Conservation (phyloP, 2,329 filamentous ascomycete species). For the Cladosporium sp. region DNA sequence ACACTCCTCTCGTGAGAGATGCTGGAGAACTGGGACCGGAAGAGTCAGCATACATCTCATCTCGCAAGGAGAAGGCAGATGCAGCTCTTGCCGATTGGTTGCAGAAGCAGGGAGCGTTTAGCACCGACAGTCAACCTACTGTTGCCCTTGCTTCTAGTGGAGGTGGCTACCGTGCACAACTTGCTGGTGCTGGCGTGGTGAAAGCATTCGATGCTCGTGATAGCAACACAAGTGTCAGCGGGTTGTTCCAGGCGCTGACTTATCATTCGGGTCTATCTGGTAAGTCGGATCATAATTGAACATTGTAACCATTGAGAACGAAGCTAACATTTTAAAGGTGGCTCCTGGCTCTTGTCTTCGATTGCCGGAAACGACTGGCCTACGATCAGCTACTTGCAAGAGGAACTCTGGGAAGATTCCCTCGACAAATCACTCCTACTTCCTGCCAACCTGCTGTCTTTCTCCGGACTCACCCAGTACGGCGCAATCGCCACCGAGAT, state of each 20-base stretch:
- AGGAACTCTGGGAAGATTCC: constrained; percentile 43
- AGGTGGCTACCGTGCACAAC: constrained; percentile 45
- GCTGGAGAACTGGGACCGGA: constrained; percentile 37
- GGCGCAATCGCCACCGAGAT: constrained; percentile 37
- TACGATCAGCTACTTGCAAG: constrained; percentile 43
- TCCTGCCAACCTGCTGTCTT: constrained; percentile 37
- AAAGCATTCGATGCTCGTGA: constrained; percentile 48
- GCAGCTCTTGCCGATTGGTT: constrained; percentile 43
- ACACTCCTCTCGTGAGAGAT: constrained; percentile 41
- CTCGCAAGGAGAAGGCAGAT: constrained; percentile 43
- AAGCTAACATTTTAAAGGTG: constrained; percentile 38
- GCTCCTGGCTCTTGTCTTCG: constrained; percentile 49
- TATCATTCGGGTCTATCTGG: constrained; percentile 42
- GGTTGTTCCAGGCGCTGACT: constrained; percentile 48
- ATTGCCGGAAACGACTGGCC: constrained; percentile 50
- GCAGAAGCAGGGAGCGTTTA: constrained; percentile 39
- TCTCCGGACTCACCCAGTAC: constrained; percentile 32
- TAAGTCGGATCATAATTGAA: not conserved
- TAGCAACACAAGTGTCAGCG: constrained; percentile 40
- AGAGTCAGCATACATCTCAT: constrained; percentile 42
- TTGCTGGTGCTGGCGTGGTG: constrained; percentile 43
- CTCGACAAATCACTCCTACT: constrained; percentile 42
- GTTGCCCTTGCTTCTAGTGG: constrained; percentile 47
- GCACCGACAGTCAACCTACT: constrained; percentile 40
- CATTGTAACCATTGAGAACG: not conserved